Evolutionary conservation across 345 rosid genomes (phyloP).

Genomic region (Gynandropsis gynandra): DNA sequence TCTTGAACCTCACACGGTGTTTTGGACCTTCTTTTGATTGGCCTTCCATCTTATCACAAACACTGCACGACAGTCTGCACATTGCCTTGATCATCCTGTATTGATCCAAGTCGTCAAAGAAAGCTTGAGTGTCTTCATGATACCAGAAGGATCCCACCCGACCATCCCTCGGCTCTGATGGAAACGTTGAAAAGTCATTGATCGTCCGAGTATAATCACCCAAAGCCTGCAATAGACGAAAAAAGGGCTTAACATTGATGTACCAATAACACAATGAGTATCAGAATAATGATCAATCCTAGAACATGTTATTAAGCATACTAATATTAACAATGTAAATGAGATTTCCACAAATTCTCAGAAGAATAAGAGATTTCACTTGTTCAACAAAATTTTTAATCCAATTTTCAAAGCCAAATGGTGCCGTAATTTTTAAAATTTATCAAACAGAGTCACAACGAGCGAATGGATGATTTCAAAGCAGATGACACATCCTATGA

Average conservation of each 20-base stretch:
- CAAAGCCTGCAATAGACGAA: conserved; percentile 50
- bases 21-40: conserved; percentile 20
- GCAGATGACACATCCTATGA: no score
- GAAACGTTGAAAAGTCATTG: conserved; percentile 73
- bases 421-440: no score
- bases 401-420: not conserved
- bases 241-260: not conserved
- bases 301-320: not conserved
- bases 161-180: conserved; percentile 79
- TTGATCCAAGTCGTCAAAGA: conserved; percentile 87
- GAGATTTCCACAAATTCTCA: no score
- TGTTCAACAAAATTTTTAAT: no score
- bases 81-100: conserved; percentile 96
- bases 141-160: conserved; percentile 65
- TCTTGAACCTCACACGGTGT: conserved; percentile 56
- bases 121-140: conserved; percentile 78
- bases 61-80: conserved; percentile 91
- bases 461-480: no score
- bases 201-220: conserved; percentile 90
- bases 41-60: conserved; percentile 61
- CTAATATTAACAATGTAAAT: no score
- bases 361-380: not conserved
- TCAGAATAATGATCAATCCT: not conserved
- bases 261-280: not conserved
- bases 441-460: no score